Evolutionary conservation across 495 filamentous ascomycete genomes (phyloP).

Genomic region (Evernia prunastri): DNA sequence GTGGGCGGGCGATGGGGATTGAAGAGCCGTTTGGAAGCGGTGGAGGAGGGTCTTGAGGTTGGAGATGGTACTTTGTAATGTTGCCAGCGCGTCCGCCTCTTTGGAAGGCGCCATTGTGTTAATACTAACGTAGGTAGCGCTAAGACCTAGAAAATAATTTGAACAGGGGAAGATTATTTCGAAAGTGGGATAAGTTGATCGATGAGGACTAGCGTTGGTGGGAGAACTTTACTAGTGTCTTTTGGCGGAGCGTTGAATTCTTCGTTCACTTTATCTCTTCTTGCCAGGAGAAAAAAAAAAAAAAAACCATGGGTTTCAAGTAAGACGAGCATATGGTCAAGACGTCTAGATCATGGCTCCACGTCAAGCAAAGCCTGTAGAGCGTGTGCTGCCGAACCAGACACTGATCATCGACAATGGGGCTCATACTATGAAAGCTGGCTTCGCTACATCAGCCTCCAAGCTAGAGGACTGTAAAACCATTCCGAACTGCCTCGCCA

Average conservation of each 20-base stretch:
- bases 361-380: constrained; percentile 30
- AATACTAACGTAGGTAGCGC: background rate
- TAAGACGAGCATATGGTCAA: background rate
- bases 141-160: background rate
- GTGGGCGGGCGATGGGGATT: constrained; percentile 14
- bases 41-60: constrained; percentile 19
- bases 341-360: constrained; percentile 18
- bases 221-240: background rate
- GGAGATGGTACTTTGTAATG: constrained; percentile 5
- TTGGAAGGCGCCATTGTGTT: constrained; percentile 12
- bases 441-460: constrained; percentile 52
- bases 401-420: constrained; percentile 94
- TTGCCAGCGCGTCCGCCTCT: background rate
- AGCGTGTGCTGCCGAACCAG: constrained; percentile 45
- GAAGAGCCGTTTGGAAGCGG: constrained; percentile 34
- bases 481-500: constrained; percentile 84
- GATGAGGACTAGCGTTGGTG: background rate
- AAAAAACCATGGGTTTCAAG: too few relatives aligned
- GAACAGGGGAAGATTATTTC: background rate
- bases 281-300: too few relatives aligned
- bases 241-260: background rate
- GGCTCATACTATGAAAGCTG: constrained; percentile 87
- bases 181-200: background rate
- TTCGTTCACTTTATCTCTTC: background rate
- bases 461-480: constrained; percentile 51